Percentiles rank a stretch among this genome's conserved stretches.
phyloP scores from a whole-genome alignment of 2,329 filamentous ascomycete genomes.

The Cytospora leucostoma region DNA sequence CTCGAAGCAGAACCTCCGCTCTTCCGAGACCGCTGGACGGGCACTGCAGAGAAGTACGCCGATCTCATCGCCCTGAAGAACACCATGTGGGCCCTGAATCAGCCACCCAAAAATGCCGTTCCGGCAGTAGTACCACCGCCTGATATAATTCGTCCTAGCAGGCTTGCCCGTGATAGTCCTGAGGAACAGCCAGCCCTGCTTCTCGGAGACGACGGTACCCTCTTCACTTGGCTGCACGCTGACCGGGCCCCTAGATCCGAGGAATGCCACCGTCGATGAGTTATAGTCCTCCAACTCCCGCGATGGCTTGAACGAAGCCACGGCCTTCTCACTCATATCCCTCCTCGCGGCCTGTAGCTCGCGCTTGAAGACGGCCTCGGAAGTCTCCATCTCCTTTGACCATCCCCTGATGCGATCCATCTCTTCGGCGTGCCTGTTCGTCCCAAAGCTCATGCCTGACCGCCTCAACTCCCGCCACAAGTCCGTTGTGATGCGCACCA shows the following conservation, averaged over 20 bases:
- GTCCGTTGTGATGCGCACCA: slow-evolving; percentile 82
- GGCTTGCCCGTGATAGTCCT: slow-evolving; percentile 83
- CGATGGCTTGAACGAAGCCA: slow-evolving; percentile 73
- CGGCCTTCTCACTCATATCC: slow-evolving; percentile 77
- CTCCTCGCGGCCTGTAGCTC: slow-evolving; percentile 79
- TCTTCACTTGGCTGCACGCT: slow-evolving; percentile 59
- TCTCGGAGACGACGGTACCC: slow-evolving; percentile 64
- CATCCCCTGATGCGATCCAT: slow-evolving; percentile 92
- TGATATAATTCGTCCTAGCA: slow-evolving; percentile 83
- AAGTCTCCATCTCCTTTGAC: slow-evolving; percentile 90
- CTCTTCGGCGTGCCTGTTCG: slow-evolving; percentile 71
- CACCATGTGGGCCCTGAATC: slow-evolving; percentile 78
- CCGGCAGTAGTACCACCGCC: slow-evolving; percentile 94
- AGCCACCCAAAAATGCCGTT: slow-evolving; percentile 96
- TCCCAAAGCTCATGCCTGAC: slow-evolving; percentile 66
- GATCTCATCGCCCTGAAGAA: slow-evolving; percentile 94
- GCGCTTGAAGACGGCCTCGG: slow-evolving; percentile 79
- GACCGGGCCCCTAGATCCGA: slow-evolving; percentile 70
- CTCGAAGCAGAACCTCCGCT: slow-evolving; percentile 95
- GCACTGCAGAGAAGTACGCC: slow-evolving; percentile 92
- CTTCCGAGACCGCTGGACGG: slow-evolving; percentile 86
- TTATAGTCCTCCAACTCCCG: slow-evolving; percentile 93
- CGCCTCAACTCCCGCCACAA: slow-evolving; percentile 84
- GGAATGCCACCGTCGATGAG: slow-evolving; percentile 83
- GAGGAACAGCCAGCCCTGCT: slow-evolving; percentile 93